Conservation (phyloP, 306 rosid species). For the Crotalaria pallida region DNA sequence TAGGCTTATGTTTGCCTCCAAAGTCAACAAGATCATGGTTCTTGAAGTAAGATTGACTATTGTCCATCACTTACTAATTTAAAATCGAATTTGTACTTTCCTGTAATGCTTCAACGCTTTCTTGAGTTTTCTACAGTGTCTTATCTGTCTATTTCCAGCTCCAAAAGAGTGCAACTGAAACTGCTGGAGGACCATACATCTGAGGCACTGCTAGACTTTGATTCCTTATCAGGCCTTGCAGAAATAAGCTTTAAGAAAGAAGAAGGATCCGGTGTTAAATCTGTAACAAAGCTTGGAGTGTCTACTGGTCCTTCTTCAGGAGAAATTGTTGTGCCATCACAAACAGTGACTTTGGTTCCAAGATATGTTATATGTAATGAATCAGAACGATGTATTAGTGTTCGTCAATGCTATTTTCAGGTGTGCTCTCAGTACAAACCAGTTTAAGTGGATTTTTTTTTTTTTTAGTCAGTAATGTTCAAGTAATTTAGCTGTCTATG, state of each 20-base stretch:
- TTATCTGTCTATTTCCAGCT: conserved; percentile 42
- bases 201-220: conserved; percentile 67
- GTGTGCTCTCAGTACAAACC: conserved; percentile 33
- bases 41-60: conserved; percentile 60
- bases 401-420: conserved; percentile 85
- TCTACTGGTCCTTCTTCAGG: conserved; percentile 60
- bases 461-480: not conserved
- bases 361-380: conserved; percentile 74
- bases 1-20: conserved; percentile 71
- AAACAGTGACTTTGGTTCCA: conserved; percentile 76
- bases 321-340: conserved; percentile 69
- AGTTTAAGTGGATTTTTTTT: not conserved
- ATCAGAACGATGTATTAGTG: conserved; percentile 51
- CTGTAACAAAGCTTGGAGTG: conserved; percentile 70
- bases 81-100: conserved; percentile 9
- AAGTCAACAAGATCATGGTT: conserved; percentile 75
- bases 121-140: conserved; percentile 17
- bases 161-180: conserved; percentile 62
- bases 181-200: conserved; percentile 59
- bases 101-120: conserved; percentile 21
- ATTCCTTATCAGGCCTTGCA: conserved; percentile 83
- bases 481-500: conserved; percentile 21
- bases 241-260: conserved; percentile 68
- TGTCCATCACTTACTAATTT: conserved; percentile 1
- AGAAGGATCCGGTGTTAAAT: conserved; percentile 53